Conservation (phyloP, 768 basidiomycete species). For the Strobilomyces confusus region DNA sequence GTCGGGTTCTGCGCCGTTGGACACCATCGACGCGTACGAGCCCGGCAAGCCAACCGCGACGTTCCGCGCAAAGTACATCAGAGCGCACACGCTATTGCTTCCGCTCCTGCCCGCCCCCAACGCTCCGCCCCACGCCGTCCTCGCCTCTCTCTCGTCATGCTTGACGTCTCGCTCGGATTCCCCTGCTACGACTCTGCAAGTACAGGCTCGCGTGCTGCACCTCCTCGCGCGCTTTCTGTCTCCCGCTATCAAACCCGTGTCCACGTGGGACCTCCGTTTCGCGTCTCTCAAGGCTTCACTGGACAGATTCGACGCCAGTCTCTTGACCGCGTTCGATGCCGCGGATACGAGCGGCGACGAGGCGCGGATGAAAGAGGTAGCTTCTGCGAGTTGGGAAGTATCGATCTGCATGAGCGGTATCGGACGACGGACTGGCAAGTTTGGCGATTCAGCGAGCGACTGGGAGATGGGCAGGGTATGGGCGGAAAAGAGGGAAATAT, state of each 20-base stretch:
- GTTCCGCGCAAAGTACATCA: slow-evolving; percentile 58
- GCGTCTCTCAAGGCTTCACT: slow-evolving; percentile 69
- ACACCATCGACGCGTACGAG: slow-evolving; percentile 7
- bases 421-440: not conserved
- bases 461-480: too few species aligned
- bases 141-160: slow-evolving; percentile 46
- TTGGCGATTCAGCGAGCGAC: not conserved
- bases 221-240: slow-evolving; percentile 77
- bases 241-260: slow-evolving; percentile 62
- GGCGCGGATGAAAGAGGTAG: slow-evolving; percentile 71
- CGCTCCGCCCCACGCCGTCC: slow-evolving; percentile 61
- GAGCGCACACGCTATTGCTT: slow-evolving; percentile 61
- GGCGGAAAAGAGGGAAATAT: too few species aligned
- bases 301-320: slow-evolving; percentile 83
- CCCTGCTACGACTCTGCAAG: slow-evolving; percentile 37
- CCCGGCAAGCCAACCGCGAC: slow-evolving; percentile 24
- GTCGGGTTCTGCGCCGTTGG: slow-evolving; percentile 6
- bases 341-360: slow-evolving; percentile 75
- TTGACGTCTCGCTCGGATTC: slow-evolving; percentile 38
- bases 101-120: slow-evolving; percentile 55
- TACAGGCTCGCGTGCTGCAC: slow-evolving; percentile 66
- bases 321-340: slow-evolving; percentile 86
- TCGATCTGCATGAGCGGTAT: not conserved
- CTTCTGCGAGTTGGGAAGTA: slow-evolving; percentile 36
- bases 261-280: slow-evolving; percentile 58